Evolutionary conservation across 805 yeast species (phyloP), one percentile per base, ranked within the genome.

Genomic region (Myxozyma monticola): DNA sequence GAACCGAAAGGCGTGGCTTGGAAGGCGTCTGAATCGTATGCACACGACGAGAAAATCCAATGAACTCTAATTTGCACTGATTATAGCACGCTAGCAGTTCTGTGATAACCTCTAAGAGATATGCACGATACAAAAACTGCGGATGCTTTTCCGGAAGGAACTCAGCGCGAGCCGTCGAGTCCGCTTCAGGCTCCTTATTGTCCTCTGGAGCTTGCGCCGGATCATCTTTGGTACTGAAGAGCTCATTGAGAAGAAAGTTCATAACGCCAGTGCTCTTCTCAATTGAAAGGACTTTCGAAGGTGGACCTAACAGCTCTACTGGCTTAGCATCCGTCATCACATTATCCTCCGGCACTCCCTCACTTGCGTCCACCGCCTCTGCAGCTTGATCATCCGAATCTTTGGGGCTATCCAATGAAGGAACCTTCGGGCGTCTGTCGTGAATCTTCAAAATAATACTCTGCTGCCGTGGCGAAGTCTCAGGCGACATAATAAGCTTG

Each of bases 61-160:
- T 69, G 61, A 90, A 85, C 60, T 89, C 96, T 42, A 85, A 75
- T 65, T 90, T 90, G 43, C 89, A 79, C 54, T 82, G 83, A 54
- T 83, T 84, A 64, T 89, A 90, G 1, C 96, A 85, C 1, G 83
- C 78, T 6, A 90, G 66, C 6, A 88, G 68, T 59, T 90, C 97
- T 0, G 82, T 76, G 34, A 89, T 66, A 0, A 80, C 68, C 57
- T 82, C 86, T 34, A 90, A 68, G 40, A 90, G 67, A 65, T 83
- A 89, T 37, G 83, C 76, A 51, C 81, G 79, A 60, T 85, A 83
- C 0, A 82, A 75, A 66, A 83, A 86, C 26, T 77, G 74, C 6
- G 73, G 70, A 62, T 85, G 85, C 48, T 51, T 64, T 25, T 49
- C 45, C 5, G 62, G 48, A 25, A 48, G 56, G 42, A 63, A 63